Evolutionary conservation across 257 asterid species (phyloP).

Genomic region (Nicotiana paniculata): DNA sequence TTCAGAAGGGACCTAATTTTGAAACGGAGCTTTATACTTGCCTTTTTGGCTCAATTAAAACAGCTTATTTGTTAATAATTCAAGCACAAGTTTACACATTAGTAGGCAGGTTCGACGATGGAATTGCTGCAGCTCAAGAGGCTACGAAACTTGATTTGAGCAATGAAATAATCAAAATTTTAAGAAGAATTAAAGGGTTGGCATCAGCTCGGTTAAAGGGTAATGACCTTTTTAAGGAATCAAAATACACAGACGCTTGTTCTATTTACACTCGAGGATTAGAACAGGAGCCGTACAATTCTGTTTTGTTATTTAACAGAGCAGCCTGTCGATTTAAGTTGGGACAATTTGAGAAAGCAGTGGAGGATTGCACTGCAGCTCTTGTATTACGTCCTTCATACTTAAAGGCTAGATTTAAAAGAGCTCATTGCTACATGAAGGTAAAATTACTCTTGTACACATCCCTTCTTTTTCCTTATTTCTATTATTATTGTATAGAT

Average conservation of each 20-base stretch:
- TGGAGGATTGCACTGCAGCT: constrained; percentile 56
- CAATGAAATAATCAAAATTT: constrained; percentile 14
- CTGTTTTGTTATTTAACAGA: constrained; percentile 51
- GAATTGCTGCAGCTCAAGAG: constrained; percentile 28
- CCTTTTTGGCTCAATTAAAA: constrained; percentile 32
- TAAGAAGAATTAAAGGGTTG: constrained; percentile 25
- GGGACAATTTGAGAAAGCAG: constrained; percentile 49
- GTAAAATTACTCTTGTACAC: constrained; percentile 14
- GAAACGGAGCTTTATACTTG: constrained; percentile 16
- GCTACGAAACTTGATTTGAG: constrained; percentile 39
- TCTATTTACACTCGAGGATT: constrained; percentile 40
- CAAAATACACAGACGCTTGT: constrained; percentile 42
- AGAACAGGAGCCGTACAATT: constrained; percentile 43
- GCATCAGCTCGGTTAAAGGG: constrained; percentile 39
- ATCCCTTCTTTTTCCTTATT: neutral
- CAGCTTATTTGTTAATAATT: constrained; percentile 28
- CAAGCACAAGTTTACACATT: constrained; percentile 37
- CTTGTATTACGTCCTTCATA: constrained; percentile 46
- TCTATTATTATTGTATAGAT: neutral
- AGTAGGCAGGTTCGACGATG: constrained; percentile 58
- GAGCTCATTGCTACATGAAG: constrained; percentile 54
- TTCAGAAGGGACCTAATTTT: constrained; percentile 26
- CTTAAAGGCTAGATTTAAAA: constrained; percentile 45
- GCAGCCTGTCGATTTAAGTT: constrained; percentile 50
- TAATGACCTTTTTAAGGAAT: constrained; percentile 36